A percentile compares a stretch with the other conserved stretches of the same genome.
Evolutionary conservation across 345 rosid genomes (phyloP).

Genomic region (Eucalyptus shirleyi): DNA sequence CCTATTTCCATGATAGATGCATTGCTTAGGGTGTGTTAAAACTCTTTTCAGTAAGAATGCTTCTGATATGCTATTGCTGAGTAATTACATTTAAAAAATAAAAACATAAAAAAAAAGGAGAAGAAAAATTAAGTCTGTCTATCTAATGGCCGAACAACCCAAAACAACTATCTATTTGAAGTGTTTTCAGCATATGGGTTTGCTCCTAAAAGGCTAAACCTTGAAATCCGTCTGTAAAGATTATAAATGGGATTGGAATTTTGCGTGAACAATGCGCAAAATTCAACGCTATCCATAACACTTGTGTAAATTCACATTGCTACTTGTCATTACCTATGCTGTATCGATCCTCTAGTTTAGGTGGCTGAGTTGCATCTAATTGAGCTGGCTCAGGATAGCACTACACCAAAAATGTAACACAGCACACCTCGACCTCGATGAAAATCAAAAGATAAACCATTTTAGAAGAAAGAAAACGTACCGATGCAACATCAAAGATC

Average conservation of each 20-base stretch:
- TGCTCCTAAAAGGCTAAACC: neutral
- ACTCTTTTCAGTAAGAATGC: neutral
- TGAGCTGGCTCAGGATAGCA: neutral
- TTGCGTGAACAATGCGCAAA: neutral
- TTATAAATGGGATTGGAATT: neutral
- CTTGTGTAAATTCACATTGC: neutral
- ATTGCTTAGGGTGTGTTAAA: neutral
- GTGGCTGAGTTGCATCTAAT: neutral
- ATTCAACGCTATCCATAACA: neutral
- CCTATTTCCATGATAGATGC: neutral
- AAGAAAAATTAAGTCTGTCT: neutral
- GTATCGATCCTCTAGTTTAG: neutral
- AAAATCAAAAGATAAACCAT: neutral
- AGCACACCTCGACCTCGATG: neutral
- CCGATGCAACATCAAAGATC: neutral
- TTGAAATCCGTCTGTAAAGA: neutral
- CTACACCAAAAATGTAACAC: neutral
- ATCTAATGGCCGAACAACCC: neutral
- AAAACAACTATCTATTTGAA: neutral
- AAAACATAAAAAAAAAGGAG: rapidly evolving
- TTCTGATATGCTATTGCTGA: neutral
- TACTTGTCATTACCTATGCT: neutral
- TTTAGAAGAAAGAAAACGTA: neutral
- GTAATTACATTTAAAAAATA: neutral
- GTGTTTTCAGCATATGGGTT: neutral